Percentiles rank a stretch among this genome's conserved stretches.
Evolutionary conservation across 2,329 filamentous ascomycete species (phyloP).

Genomic region (Clonostachys sp.): DNA sequence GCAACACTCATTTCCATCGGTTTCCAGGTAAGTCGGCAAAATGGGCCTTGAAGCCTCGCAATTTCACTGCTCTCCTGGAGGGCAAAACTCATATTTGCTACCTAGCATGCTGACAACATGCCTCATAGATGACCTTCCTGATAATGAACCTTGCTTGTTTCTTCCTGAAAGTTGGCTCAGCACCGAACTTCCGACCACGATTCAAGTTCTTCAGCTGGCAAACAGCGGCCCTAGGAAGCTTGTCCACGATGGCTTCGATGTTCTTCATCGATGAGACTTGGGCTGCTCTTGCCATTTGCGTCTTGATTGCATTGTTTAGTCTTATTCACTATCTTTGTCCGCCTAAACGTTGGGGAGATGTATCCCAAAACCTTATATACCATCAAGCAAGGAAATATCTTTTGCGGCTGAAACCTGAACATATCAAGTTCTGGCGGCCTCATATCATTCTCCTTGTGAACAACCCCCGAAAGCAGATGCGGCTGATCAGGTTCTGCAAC

Average conservation of each 20-base stretch:
- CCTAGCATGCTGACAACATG: constrained; percentile 2
- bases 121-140: constrained; percentile 72
- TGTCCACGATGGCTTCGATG: constrained; percentile 79
- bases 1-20: constrained; percentile 89
- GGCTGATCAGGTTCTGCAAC: constrained; percentile 87
- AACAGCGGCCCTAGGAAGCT: constrained; percentile 68
- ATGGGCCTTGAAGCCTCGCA: too few relatives aligned
- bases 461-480: constrained; percentile 74
- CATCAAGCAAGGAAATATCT: constrained; percentile 83
- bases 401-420: constrained; percentile 76
- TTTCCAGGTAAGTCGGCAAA: constrained; percentile 53
- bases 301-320: constrained; percentile 73
- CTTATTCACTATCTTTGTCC: constrained; percentile 82
- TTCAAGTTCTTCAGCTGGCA: constrained; percentile 90
- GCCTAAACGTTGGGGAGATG: constrained; percentile 86
- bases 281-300: constrained; percentile 67
- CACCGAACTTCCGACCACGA: constrained; percentile 82
- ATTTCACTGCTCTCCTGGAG: too few relatives aligned
- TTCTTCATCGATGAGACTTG: constrained; percentile 85
- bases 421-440: constrained; percentile 91
- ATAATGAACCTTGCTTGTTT: constrained; percentile 88
- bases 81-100: not conserved
- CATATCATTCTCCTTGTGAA: constrained; percentile 84
- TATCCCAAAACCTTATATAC: constrained; percentile 85
- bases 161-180: constrained; percentile 78